These are phyloP conservation scores for Myxozyma udenii DNA, from an alignment of 805 yeast genomes.

Conservation along the genomic window DNA sequence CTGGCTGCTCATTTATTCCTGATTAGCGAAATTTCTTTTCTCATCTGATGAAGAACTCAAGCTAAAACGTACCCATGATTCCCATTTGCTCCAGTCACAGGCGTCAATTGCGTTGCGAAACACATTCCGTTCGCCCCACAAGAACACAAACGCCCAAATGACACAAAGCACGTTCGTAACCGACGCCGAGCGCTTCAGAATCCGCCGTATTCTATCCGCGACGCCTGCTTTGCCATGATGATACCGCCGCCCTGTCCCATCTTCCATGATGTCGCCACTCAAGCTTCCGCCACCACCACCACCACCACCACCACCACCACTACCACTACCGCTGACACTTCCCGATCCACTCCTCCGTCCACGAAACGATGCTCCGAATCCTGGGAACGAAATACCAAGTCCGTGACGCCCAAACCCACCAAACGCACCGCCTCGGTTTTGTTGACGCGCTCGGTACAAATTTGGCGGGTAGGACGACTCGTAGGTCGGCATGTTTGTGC, in stretches of 20 bases:
- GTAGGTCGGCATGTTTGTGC: slow-evolving; percentile 23
- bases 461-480: slow-evolving; percentile 28
- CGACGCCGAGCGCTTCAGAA: slow-evolving; percentile 7
- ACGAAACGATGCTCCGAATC: slow-evolving; percentile 3
- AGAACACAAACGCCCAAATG: slow-evolving; percentile 48
- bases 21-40: no score
- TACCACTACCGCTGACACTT: background rate
- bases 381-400: slow-evolving; percentile 5
- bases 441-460: slow-evolving; percentile 21
- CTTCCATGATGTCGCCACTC: background rate
- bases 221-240: slow-evolving; percentile 1
- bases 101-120: slow-evolving; percentile 46
- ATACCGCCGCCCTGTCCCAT: background rate
- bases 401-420: slow-evolving; percentile 3
- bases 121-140: slow-evolving; percentile 53
- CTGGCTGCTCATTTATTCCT: slow-evolving; percentile 9
- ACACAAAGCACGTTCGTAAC: slow-evolving; percentile 29
- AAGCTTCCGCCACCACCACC: background rate
- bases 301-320: background rate
- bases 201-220: background rate
- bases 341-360: slow-evolving; percentile 1
- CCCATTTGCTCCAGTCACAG: slow-evolving; percentile 71
- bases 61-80: slow-evolving; percentile 46
- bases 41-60: no score
- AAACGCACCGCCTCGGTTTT: background rate